Conservation (phyloP, 305 asterid species). For the Stenogyne calaminthoides region DNA sequence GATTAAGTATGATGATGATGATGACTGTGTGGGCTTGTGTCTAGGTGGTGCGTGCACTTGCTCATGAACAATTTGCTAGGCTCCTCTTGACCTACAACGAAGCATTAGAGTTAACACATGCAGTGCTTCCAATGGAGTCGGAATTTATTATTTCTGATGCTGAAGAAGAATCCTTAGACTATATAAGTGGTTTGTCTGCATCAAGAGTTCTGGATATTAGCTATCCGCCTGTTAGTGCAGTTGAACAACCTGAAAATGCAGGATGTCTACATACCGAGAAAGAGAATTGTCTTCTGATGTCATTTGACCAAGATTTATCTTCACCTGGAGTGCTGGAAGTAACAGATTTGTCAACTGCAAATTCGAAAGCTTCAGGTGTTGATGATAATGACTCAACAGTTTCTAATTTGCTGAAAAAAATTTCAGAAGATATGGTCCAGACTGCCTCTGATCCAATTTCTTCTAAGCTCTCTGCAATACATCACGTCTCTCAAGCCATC, state of each 20-base stretch:
- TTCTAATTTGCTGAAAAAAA: conserved; percentile 38
- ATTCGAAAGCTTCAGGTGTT: conserved; percentile 34
- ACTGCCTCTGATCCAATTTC: conserved; percentile 61
- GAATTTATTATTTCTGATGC: conserved; percentile 73
- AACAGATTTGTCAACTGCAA: conserved; percentile 33
- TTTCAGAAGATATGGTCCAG: conserved; percentile 45
- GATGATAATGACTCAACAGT: conserved; percentile 37
- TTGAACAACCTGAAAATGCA: conserved; percentile 38
- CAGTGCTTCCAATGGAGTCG: conserved; percentile 60
- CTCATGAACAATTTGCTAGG: conserved; percentile 97
- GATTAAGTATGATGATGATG: conserved; percentile 20
- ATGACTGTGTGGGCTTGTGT: conserved; percentile 33
- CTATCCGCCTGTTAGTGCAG: conserved; percentile 37
- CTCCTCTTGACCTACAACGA: conserved; percentile 75
- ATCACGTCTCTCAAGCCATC: conserved; percentile 97
- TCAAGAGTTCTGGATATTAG: conserved; percentile 43
- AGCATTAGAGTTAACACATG: conserved; percentile 64
- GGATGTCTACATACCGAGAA: conserved; percentile 36
- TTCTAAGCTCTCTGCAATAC: conserved; percentile 85
- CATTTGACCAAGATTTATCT: conserved; percentile 35
- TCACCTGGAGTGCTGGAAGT: conserved; percentile 37
- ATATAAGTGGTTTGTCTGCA: conserved; percentile 45
- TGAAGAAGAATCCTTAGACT: conserved; percentile 69
- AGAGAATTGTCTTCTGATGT: conserved; percentile 38
- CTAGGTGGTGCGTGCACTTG: conserved; percentile 94